Evolutionary conservation across 148 eudicot species (phyloP), one percentile per base, ranked within the genome.

Genomic region (Vaccinium corymbosum): DNA sequence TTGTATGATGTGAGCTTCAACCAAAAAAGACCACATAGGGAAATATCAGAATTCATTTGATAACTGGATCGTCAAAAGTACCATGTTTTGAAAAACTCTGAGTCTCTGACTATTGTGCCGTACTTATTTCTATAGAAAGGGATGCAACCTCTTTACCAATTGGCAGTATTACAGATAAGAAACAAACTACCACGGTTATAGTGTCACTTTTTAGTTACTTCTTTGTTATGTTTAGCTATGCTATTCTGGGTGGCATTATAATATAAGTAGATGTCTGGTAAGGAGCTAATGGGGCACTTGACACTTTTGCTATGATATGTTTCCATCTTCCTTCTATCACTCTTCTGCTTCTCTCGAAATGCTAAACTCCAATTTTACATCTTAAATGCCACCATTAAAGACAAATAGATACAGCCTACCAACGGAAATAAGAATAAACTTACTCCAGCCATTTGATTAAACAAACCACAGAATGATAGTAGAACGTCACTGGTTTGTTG

Each of bases 101-200:
- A 61, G n/a, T 20, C 64, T 61, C 32, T 80, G 46, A 56, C 52
- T 11, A 52, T 35, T 32, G n/a, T 19, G 49, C 27, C 16, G 48
- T 32, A 81, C 6, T 59, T 73, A 10, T 68, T 72, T 29, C 46
- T 1, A 11, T 9, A 20, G 16, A 84, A 70, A 71, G 76, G 15
- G 72, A 80, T 55, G 79, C 77, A 83, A 73, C 72, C 46, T 49
- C 57, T 72, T 72, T 25, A 57, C 61, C 83, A 46, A 71, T 6
- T 56, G 35, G 17, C 2, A 57, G 53, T 51, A 64, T 22, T 46
- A 70, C 17, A 70, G 9, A 19, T 3, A 48, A 48, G 57, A 81
- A 81, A 70, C 48, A 38, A 15, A 78, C 50, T 13, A 68, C 46
- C 68, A 55, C 0, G 46, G 46, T 42, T 42, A 42, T 42, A 6